Evolutionary conservation across 805 yeast species (phyloP).

Genomic region (Kluyveromyces lactis): DNA sequence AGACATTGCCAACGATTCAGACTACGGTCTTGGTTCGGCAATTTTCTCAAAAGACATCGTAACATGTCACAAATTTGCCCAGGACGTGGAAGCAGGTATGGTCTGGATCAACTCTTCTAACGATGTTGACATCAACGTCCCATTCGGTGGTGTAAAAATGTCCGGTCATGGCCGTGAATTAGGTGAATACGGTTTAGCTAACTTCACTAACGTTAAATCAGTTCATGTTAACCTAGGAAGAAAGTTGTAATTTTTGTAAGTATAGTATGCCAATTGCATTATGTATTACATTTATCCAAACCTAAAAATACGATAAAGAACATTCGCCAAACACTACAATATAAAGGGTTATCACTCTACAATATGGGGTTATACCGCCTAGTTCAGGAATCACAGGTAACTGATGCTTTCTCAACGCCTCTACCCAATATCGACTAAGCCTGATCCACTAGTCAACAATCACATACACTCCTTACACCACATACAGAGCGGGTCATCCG

Average conservation of each 20-base stretch:
- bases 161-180: slow-evolving; percentile 62
- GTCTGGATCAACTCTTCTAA: slow-evolving; percentile 55
- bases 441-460: too few species aligned
- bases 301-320: too few species aligned
- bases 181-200: slow-evolving; percentile 54
- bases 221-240: slow-evolving; percentile 58
- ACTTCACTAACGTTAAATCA: slow-evolving; percentile 59
- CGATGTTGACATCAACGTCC: slow-evolving; percentile 47
- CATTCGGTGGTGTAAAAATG: slow-evolving; percentile 65
- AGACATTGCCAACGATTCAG: slow-evolving; percentile 35
- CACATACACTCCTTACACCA: too few species aligned
- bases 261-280: too few species aligned
- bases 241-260: slow-evolving; percentile 10
- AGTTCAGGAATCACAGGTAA: too few species aligned
- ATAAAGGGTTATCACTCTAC: too few species aligned
- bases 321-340: too few species aligned
- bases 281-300: too few species aligned
- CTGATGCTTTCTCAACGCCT: too few species aligned
- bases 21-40: slow-evolving; percentile 42
- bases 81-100: slow-evolving; percentile 39
- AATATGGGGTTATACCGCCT: too few species aligned
- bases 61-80: slow-evolving; percentile 34
- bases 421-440: too few species aligned
- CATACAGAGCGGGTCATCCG: too few species aligned
- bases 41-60: slow-evolving; percentile 34